Evolutionary conservation across 805 yeast genomes (phyloP).

Genomic region (Middelhovenomyces tepae): DNA sequence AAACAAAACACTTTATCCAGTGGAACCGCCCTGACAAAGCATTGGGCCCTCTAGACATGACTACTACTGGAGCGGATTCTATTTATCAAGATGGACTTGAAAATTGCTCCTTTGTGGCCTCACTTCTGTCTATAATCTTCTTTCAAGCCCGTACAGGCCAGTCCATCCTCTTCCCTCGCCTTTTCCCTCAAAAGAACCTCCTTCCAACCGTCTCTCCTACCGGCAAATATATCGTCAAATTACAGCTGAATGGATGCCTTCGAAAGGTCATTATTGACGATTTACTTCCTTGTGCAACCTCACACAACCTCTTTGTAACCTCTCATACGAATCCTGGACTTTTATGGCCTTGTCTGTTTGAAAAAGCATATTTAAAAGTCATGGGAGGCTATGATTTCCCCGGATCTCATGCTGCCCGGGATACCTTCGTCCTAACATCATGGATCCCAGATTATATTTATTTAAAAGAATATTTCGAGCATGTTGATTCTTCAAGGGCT

Average conservation of each 20-base stretch:
- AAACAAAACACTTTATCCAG: slow-evolving; percentile 7
- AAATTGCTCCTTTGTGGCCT: slow-evolving; percentile 71
- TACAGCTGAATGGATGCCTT: slow-evolving; percentile 45
- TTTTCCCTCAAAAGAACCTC: slow-evolving; percentile 18
- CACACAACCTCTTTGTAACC: slow-evolving; percentile 26
- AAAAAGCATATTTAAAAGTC: slow-evolving; percentile 62
- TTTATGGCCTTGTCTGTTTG: slow-evolving; percentile 65
- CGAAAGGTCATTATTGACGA: slow-evolving; percentile 43
- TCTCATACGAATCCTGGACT: slow-evolving; percentile 30
- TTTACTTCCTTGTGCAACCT: slow-evolving; percentile 31
- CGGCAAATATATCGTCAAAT: slow-evolving; percentile 32
- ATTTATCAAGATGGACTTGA: slow-evolving; percentile 26
- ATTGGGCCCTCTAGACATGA: slow-evolving; percentile 8
- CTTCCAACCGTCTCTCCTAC: slow-evolving; percentile 15
- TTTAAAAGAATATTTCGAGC: slow-evolving; percentile 26
- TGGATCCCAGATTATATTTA: slow-evolving; percentile 60
- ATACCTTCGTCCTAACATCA: slow-evolving; percentile 55
- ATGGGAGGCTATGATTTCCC: slow-evolving; percentile 50
- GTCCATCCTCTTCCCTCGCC: slow-evolving; percentile 14
- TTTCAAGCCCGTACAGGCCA: slow-evolving; percentile 16
- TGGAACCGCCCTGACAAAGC: slow-evolving; percentile 18
- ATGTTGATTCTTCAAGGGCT: slow-evolving; percentile 14
- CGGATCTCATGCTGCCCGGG: slow-evolving; percentile 74
- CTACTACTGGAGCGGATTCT: slow-evolving; percentile 10
- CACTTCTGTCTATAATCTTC: slow-evolving; percentile 44